Evolutionary conservation across 2,329 filamentous ascomycete genomes (phyloP).

Genomic region (Tolypocladium inflatum): DNA sequence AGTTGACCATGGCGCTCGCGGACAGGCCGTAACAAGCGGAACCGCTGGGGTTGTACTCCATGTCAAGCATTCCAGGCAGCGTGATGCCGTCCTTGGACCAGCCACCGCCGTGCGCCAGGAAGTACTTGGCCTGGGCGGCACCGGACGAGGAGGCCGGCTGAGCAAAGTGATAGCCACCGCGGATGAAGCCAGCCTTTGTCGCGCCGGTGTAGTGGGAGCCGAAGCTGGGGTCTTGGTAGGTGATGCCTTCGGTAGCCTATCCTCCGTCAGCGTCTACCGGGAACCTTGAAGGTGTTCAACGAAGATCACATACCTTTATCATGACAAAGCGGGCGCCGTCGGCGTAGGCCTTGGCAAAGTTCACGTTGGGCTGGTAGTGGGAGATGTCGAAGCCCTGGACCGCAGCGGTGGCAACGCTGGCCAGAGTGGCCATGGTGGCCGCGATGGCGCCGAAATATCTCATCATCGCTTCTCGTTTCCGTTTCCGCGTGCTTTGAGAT

Average conservation of each 20-base stretch:
- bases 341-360: slow-evolving; percentile 26
- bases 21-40: slow-evolving; percentile 34
- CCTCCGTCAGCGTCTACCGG: too few relatives aligned
- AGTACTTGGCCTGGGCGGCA: slow-evolving; percentile 39
- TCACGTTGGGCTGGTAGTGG: slow-evolving; percentile 25
- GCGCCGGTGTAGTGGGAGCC: slow-evolving; percentile 29
- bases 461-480: too few relatives aligned
- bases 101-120: slow-evolving; percentile 41
- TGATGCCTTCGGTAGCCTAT: slow-evolving; percentile 43
- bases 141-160: slow-evolving; percentile 32
- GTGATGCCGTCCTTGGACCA: slow-evolving; percentile 45
- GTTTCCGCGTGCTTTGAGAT: too few relatives aligned
- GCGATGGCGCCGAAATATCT: too few relatives aligned
- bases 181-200: slow-evolving; percentile 40
- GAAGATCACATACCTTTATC: slow-evolving; percentile 24
- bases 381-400: slow-evolving; percentile 27
- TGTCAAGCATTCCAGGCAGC: slow-evolving; percentile 47
- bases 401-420: too few relatives aligned
- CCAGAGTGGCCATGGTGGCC: too few relatives aligned
- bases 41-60: slow-evolving; percentile 31
- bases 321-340: slow-evolving; percentile 33
- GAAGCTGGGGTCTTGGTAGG: slow-evolving; percentile 34
- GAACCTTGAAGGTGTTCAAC: too few relatives aligned
- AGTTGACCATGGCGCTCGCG: slow-evolving; percentile 34
- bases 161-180: slow-evolving; percentile 44